These are phyloP conservation scores for Fusarium sulawesiense DNA, from an alignment of 2,329 filamentous ascomycete genomes.

Conservation along the genomic window DNA sequence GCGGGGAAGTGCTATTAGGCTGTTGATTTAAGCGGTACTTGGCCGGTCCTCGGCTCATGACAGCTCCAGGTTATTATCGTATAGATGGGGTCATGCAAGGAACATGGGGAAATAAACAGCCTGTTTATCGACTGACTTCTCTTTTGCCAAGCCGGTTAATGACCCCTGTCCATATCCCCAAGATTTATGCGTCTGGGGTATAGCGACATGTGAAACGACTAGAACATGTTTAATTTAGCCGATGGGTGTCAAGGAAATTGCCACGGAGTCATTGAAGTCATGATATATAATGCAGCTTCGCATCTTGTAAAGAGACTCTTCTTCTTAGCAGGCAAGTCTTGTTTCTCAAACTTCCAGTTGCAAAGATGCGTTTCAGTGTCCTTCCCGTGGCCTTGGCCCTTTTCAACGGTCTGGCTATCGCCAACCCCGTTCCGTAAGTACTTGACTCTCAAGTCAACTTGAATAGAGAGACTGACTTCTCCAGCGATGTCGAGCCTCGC, in stretches of 20 bases:
- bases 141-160: slow-evolving; percentile 16
- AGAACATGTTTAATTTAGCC: slow-evolving; percentile 7
- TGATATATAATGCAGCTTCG: neutral
- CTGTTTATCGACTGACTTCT: neutral
- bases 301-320: rapidly evolving
- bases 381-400: slow-evolving; percentile 10
- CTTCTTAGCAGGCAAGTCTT: neutral
- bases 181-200: neutral
- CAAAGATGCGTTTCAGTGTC: slow-evolving; percentile 23
- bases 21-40: slow-evolving; percentile 3
- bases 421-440: slow-evolving; percentile 14
- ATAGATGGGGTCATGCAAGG: slow-evolving; percentile 1
- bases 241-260: neutral
- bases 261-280: neutral
- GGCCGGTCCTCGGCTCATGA: neutral
- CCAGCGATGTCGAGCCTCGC: slow-evolving; percentile 2
- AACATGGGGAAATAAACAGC: neutral
- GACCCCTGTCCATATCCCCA: neutral
- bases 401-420: slow-evolving; percentile 2
- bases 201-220: neutral
- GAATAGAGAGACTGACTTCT: neutral
- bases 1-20: slow-evolving; percentile 12
- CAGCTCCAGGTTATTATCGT: neutral
- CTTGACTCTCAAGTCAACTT: no score
- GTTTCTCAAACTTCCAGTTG: neutral